Conservation (phyloP, 2,329 filamentous ascomycete species). For the Trichoderma arundinaceum region DNA sequence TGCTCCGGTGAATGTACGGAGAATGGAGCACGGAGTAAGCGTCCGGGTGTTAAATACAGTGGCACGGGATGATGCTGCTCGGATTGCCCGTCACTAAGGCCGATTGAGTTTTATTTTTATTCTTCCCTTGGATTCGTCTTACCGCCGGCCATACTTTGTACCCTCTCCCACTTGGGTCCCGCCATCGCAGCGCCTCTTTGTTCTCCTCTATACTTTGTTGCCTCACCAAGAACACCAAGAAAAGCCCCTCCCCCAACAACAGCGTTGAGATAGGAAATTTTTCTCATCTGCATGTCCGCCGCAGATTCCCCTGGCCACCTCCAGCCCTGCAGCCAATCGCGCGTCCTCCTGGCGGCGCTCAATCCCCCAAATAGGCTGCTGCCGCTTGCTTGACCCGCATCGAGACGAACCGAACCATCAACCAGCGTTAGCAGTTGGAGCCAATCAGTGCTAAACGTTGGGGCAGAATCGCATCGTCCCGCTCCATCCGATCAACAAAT, state of each 20-base stretch:
- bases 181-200: no score
- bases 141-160: no score
- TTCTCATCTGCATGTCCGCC: constrained; percentile 13
- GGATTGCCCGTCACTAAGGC: background rate
- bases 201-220: no score
- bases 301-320: background rate
- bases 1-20: no score
- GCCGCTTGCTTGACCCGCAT: constrained; percentile 24
- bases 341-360: background rate
- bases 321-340: constrained; percentile 17
- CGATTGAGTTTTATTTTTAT: no score
- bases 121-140: no score
- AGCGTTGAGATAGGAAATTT: no score
- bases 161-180: no score
- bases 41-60: no score
- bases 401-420: constrained; percentile 29
- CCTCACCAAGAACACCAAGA: background rate
- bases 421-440: background rate
- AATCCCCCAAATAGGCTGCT: constrained; percentile 25
- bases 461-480: constrained; percentile 25
- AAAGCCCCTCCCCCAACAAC: no score
- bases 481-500: constrained; percentile 30
- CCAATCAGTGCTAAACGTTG: constrained; percentile 27
- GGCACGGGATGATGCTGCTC: constrained; percentile 1
- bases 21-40: no score